Conservation (phyloP, 441 rosid species). For the Dalechampia spathulata region DNA sequence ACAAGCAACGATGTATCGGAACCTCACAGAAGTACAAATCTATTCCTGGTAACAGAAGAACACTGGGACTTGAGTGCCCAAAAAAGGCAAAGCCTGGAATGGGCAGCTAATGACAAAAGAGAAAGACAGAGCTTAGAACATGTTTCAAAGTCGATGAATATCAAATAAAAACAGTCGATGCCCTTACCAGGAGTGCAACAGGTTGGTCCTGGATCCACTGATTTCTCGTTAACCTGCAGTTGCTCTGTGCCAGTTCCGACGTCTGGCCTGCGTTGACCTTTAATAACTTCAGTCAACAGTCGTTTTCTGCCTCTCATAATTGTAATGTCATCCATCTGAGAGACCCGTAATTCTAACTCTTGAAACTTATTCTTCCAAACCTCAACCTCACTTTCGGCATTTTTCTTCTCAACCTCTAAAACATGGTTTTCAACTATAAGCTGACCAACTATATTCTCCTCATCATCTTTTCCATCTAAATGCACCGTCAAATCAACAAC, state of each 20-base stretch:
- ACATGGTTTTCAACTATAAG: conserved; percentile 37
- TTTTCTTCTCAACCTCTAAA: conserved; percentile 37
- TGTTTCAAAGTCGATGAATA: conserved; percentile 10
- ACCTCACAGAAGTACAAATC: too few species aligned
- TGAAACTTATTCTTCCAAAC: conserved; percentile 42
- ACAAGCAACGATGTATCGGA: too few species aligned
- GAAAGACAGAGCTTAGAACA: background rate
- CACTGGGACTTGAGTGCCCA: background rate
- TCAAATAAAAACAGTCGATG: conserved; percentile 17
- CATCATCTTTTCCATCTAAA: conserved; percentile 25
- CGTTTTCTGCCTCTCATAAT: conserved; percentile 9
- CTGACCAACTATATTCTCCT: conserved; percentile 28
- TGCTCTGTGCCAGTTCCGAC: background rate
- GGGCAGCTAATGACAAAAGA: background rate
- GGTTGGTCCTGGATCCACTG: conserved; percentile 4
- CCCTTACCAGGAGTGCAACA: conserved; percentile 7
- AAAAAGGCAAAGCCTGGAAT: background rate
- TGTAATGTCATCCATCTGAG: conserved; percentile 17
- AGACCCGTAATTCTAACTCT: conserved; percentile 32
- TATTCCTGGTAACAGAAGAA: background rate
- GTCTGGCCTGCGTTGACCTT: conserved; percentile 10
- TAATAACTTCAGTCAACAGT: conserved; percentile 18
- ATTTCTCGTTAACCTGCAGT: background rate
- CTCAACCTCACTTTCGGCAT: conserved; percentile 36
- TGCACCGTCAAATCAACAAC: conserved; percentile 29